Evolutionary conservation across 768 basidiomycete genomes (phyloP).

Genomic region (Cyclocybe cylindracea): DNA sequence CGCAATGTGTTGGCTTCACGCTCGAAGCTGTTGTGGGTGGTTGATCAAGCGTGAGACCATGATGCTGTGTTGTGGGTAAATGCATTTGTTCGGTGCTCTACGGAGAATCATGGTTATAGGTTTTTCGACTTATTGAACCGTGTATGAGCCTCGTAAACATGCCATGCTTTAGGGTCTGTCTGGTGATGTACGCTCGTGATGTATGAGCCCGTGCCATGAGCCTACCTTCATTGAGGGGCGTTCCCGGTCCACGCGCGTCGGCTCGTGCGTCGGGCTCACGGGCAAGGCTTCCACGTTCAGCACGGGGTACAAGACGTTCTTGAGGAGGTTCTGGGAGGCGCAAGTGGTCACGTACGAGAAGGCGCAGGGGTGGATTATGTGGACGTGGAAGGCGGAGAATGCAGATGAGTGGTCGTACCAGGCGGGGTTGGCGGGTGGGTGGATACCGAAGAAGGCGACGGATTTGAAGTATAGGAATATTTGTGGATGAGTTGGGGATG

Average conservation of each 20-base stretch:
- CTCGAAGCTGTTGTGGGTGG: too few species aligned
- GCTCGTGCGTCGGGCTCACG: conserved; percentile 73
- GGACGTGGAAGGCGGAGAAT: conserved; percentile 84
- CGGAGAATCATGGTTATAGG: too few species aligned
- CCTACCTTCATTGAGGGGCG: too few species aligned
- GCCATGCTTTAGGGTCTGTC: too few species aligned
- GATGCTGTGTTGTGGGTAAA: too few species aligned
- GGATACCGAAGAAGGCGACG: conserved; percentile 73
- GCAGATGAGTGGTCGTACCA: conserved; percentile 93
- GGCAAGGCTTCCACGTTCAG: conserved; percentile 78
- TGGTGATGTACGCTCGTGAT: too few species aligned
- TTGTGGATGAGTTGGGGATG: not conserved
- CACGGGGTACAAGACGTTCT: conserved; percentile 75
- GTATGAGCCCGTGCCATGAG: too few species aligned
- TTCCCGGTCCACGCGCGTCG: conserved; percentile 64
- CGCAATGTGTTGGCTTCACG: too few species aligned
- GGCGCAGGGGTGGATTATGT: conserved; percentile 70
- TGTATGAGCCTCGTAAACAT: too few species aligned
- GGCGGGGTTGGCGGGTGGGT: conserved; percentile 75
- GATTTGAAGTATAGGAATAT: conserved; percentile 37
- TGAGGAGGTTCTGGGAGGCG: conserved; percentile 83
- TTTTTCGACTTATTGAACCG: too few species aligned
- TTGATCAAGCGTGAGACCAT: too few species aligned
- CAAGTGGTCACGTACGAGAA: conserved; percentile 75
- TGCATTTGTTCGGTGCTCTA: too few species aligned